Evolutionary conservation across 495 filamentous ascomycete species (phyloP), one percentile per base, ranked within the genome.

Genomic region (Halenospora varia): DNA sequence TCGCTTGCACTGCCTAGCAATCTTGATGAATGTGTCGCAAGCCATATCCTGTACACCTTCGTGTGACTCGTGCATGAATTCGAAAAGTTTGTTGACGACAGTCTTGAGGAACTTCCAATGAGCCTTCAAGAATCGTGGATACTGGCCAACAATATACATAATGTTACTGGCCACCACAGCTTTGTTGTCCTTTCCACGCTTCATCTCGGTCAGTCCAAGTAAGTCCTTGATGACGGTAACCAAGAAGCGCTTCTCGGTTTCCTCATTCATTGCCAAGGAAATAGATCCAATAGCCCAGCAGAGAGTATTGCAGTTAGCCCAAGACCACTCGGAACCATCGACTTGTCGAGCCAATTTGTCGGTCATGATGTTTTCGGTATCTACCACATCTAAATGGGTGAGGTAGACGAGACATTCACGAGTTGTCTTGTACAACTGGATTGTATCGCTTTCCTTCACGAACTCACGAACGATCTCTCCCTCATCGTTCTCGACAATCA

Each of bases 101-200:
- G 94, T 99, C 82, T 99, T 99, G 63, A 99, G 75, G 75, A 99
- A 99, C 71, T 98, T 98, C 94, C 94, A 98, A 70, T 98, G 94
- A 0, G 94, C 94, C 72, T 98, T 98, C 63, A 98, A 75, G 74
- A 98, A 98, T 24, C 94, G 89, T 15, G 94, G 94, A 68, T 98
- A 98, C 69, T 98, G 94, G 29, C 94, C 94, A 55, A 98, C 94
- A 71, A 98, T 98, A 68, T 98, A 98, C 94, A 98, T 98, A 72
- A 98, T 98, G 73, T 98, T 98, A 74, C 92, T 96, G 62, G 94
- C 94, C 50, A 98, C 94, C 1, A 98, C 95, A 19, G 94, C 94
- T 70, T 98, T 98, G 79, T 98, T 98, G 73, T 98, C 94, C 66
- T 98, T 98, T 42, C 94, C 94, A 48, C 95, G 88, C 75, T 98